Percentiles rank a stretch among this genome's conserved stretches.
Evolutionary conservation across 805 yeast species (phyloP).

Genomic region (Candida maris): DNA sequence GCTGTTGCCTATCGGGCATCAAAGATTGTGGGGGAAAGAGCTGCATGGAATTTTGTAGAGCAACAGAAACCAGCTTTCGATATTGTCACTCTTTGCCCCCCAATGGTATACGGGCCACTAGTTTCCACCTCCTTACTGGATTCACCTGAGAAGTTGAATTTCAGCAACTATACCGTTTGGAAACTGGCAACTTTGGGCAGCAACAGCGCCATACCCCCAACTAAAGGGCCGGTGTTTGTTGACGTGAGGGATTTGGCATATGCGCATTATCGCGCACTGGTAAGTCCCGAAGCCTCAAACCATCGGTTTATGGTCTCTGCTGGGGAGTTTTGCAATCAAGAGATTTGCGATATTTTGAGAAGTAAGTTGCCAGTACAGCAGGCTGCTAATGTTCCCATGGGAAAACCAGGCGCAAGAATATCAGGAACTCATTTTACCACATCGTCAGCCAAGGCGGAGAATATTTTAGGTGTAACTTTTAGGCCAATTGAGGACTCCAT

Average conservation of each 20-base stretch:
- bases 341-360: constrained; percentile 21
- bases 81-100: constrained; percentile 50
- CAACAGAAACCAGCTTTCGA: constrained; percentile 36
- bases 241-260: constrained; percentile 44
- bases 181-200: constrained; percentile 24
- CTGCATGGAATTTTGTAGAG: constrained; percentile 54
- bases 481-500: constrained; percentile 14
- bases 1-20: constrained; percentile 51
- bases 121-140: constrained; percentile 26
- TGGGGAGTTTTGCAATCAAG: constrained; percentile 30
- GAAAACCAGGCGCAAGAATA: constrained; percentile 21
- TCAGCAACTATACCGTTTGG: constrained; percentile 39
- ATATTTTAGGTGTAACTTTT: constrained; percentile 17
- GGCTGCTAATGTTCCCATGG: constrained; percentile 16
- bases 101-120: constrained; percentile 60
- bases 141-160: constrained; percentile 26
- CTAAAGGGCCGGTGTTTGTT: constrained; percentile 32
- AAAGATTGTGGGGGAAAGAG: constrained; percentile 57
- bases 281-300: constrained; percentile 28
- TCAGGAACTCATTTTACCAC: constrained; percentile 26
- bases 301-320: constrained; percentile 32
- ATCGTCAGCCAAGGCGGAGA: constrained; percentile 23
- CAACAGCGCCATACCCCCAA: constrained; percentile 26
- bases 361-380: constrained; percentile 14
- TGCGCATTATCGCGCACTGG: constrained; percentile 33